These are phyloP conservation scores for Vanrija humicola DNA, from an alignment of 1,284 basidiomycete genomes.

Conservation along the genomic window DNA sequence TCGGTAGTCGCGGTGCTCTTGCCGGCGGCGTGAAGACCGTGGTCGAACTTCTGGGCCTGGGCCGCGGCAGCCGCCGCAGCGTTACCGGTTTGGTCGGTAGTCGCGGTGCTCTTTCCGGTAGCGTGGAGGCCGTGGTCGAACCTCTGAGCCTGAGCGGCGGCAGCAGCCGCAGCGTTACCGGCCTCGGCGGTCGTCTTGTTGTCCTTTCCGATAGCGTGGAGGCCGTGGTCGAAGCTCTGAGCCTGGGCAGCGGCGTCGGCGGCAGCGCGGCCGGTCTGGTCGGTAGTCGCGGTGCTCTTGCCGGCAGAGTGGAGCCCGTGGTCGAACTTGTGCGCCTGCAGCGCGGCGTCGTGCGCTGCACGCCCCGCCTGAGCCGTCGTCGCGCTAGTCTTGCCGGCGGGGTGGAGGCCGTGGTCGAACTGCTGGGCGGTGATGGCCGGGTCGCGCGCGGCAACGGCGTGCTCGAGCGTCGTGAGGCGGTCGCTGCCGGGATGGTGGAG, in stretches of 20 bases:
- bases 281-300: no score
- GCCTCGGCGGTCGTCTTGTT: neutral
- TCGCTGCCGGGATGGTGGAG: neutral
- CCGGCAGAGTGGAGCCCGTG: constrained; percentile 4
- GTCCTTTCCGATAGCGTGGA: neutral
- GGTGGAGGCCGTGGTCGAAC: neutral
- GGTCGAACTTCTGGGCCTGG: constrained; percentile 3
- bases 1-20: neutral
- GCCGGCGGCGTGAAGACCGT: neutral
- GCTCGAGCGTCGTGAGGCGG: constrained; percentile 1
- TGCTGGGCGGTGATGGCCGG: constrained; percentile 2
- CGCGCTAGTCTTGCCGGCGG: neutral
- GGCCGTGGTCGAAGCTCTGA: neutral
- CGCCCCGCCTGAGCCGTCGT: neutral
- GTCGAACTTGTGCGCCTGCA: constrained; percentile 2
- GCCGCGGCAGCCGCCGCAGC: constrained; percentile 2
- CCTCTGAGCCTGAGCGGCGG: no score
- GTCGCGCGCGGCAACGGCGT: constrained; percentile 9
- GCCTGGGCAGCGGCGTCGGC: constrained; percentile 1
- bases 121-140: neutral
- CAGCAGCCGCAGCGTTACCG: no score
- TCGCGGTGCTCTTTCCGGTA: no score
- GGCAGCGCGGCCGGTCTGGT: no score
- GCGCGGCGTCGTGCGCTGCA: neutral
- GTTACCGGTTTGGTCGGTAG: no score